Evolutionary conservation across 2,329 filamentous ascomycete genomes (phyloP), one percentile per base, ranked within the genome.

Genomic region (Penicillium sp.): DNA sequence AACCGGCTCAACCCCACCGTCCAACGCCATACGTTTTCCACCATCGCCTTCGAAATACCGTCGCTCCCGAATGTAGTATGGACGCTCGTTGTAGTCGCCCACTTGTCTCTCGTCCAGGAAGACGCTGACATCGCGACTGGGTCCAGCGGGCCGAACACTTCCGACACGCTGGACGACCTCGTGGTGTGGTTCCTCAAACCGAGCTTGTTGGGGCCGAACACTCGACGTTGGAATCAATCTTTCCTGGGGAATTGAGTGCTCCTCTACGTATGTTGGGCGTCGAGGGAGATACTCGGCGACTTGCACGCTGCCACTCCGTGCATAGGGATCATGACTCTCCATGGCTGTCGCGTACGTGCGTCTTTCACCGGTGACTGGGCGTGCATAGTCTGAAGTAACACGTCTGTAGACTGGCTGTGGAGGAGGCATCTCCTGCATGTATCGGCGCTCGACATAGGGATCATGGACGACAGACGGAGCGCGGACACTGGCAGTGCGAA

Each of bases 231-330:
- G 74, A 37, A 78, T 61, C 37, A 79, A 62, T 54, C 82, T 81
- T 49, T 83, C 81, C 31, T 77, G 72, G 3, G 78, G 71, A 76
- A 80, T 32, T 76, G 80, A 54, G 70, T 85, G 80, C 62, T 92
- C 88, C 59, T 90, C 89, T 38, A 85, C 69, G 45, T 74, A 75
- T 6, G 69, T 60, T 23, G 64, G 54, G 33, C 61, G 70, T 13
- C 66, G 66, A 28, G 64, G 54, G 25, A 68, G 52, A 48, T 74
- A 75, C 41, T 75, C 72, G 39, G 69, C 58, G 13, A 75, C 60
- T 53, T 72, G 69, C 10, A 73, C 72, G 53, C 72, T 74, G 49
- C 63, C 64, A 46, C 66, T 65, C 47, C 71, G 70, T 27, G 66
- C 59, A 39, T 65, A 62, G 25, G 67, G 57, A 33, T 67, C 66